Evolutionary conservation across 495 filamentous ascomycete species (phyloP), one percentile per base, ranked within the genome.

Genomic region (Cenococcum geophilum): DNA sequence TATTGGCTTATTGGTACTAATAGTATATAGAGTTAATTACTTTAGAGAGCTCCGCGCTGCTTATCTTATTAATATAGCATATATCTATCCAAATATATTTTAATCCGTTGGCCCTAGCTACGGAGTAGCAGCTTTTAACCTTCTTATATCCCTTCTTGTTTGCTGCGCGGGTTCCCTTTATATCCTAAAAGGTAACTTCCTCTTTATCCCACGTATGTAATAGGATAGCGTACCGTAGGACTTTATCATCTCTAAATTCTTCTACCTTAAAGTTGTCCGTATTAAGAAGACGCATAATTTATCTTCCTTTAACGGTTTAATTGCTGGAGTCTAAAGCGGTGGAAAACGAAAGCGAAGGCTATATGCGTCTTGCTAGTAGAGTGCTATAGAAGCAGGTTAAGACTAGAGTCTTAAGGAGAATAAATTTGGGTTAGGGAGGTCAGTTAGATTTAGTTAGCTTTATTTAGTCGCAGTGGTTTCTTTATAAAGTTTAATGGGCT

Each of bases 21-120:
- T 18, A 18, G 22, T 20, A 51, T 18, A 51, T 51, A 6, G 48
- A 51, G 22, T 51, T 51, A 18, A 51, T 51, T 6, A 18, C 48
- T 25, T 20, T 18, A 11, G 48, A 51, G 22, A 51, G 48, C 59
- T 64, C 62, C 10, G 43, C 60, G 50, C 25, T 47, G 59, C 53
- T 65, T 34, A 3, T 11, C 43, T 65, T 62, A 36, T 65, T 52
- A 23, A 65, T 65, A 37, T 59, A 65, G 59, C 59, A 61, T 14
- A 59, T 65, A 48, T 65, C 62, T 51, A 51, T 51, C 48, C 48
- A 51, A 25, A 51, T 11, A 51, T 55, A 55, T 21, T 49, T 8
- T 5, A 55, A 27, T 18, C 52, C 52, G 32, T 55, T 27, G 14
- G 52, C 52, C 5, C n/a, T 8, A 36, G 52, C 52, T 8, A 20